phyloP scores from a whole-genome alignment of 2,329 filamentous ascomycete genomes.

The Drechslerella coelobrocha region DNA sequence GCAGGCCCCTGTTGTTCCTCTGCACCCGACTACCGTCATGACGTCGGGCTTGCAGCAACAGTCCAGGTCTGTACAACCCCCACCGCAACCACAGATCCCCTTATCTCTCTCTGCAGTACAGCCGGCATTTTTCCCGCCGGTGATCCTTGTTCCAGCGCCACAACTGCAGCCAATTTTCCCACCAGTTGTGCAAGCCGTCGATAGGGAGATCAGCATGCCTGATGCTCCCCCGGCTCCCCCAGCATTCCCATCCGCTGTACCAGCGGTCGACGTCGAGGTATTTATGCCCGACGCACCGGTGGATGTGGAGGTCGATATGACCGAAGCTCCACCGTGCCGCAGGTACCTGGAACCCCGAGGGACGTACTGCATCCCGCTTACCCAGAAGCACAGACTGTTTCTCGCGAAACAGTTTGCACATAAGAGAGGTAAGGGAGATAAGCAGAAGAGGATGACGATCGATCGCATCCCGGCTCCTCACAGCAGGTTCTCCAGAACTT shows the following conservation, averaged over 20 bases:
- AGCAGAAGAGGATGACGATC: slow-evolving; percentile 42
- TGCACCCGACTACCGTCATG: background rate
- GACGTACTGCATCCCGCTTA: slow-evolving; percentile 15
- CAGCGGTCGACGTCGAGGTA: background rate
- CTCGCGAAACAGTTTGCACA: slow-evolving; percentile 18
- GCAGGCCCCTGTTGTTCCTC: background rate
- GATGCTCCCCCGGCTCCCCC: slow-evolving; percentile 27
- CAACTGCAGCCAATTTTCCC: slow-evolving; percentile 17
- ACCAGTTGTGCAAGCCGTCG: slow-evolving; percentile 10
- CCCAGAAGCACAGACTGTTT: slow-evolving; percentile 21
- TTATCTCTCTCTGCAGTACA: slow-evolving; percentile 6
- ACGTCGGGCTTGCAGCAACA: too few relatives aligned
- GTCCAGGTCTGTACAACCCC: background rate
- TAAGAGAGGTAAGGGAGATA: slow-evolving; percentile 13
- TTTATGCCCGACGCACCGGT: slow-evolving; percentile 3
- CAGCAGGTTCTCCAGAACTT: slow-evolving; percentile 24
- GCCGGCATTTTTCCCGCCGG: background rate
- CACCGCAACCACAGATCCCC: slow-evolving; percentile 3
- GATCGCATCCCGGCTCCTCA: slow-evolving; percentile 11
- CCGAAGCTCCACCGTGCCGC: slow-evolving; percentile 12
- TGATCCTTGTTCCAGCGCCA: background rate
- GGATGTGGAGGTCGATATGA: slow-evolving; percentile 24
- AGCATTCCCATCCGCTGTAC: background rate
- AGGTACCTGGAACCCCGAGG: background rate
- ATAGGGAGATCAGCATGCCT: slow-evolving; percentile 24